These are phyloP conservation scores for Primulina eburnea DNA, from an alignment of 257 asterid species.

Conservation along the genomic window DNA sequence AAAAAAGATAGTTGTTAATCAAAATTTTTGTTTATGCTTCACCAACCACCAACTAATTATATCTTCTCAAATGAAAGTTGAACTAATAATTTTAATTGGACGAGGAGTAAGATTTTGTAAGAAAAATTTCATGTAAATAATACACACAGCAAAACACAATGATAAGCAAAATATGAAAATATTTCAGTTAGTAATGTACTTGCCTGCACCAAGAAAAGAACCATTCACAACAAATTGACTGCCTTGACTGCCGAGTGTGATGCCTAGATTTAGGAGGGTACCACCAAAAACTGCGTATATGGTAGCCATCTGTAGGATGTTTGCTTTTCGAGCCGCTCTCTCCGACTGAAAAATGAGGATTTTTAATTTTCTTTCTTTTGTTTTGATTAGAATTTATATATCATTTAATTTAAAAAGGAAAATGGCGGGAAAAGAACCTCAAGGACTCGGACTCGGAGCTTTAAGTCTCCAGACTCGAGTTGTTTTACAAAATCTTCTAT, in stretches of 20 bases:
- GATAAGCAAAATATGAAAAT: no score
- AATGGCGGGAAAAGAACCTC: slow-evolving; percentile 47
- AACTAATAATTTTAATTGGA: no score
- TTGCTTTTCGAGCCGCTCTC: slow-evolving; percentile 94
- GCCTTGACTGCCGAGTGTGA: slow-evolving; percentile 64
- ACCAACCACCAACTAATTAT: no score
- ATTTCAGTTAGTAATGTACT: not conserved
- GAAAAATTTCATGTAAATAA: no score
- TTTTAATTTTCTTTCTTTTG: not conserved
- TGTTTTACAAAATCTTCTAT: slow-evolving; percentile 87
- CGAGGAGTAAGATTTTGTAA: no score
- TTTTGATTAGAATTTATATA: not conserved
- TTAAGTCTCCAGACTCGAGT: slow-evolving; percentile 87
- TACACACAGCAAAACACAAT: no score
- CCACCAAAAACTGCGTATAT: slow-evolving; percentile 79
- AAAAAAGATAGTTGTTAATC: no score
- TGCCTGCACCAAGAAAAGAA: slow-evolving; percentile 79
- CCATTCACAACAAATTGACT: slow-evolving; percentile 56
- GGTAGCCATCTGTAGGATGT: slow-evolving; percentile 88
- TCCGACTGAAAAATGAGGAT: slow-evolving; percentile 56
- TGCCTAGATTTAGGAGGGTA: slow-evolving; percentile 72
- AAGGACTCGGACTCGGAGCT: slow-evolving; percentile 93
- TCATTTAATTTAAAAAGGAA: not conserved
- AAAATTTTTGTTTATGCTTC: no score
- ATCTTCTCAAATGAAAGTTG: no score